Conservation (phyloP, 441 rosid species). For the Erysimum pusillum region DNA sequence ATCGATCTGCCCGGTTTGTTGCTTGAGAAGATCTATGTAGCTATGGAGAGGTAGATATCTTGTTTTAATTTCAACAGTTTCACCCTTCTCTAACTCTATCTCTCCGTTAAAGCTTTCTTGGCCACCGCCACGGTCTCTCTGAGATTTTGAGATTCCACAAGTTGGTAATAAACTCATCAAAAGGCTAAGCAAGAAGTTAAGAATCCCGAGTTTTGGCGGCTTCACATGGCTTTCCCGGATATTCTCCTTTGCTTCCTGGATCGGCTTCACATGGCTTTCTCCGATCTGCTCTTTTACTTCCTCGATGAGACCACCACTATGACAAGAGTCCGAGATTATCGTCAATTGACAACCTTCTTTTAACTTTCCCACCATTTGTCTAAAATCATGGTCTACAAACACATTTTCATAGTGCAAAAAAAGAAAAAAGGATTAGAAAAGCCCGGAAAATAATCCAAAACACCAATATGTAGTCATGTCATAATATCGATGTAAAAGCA, state of each 20-base stretch:
- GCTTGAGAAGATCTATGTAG: slow-evolving; percentile 71
- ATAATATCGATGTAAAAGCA: not conserved
- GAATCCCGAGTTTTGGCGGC: slow-evolving; percentile 40
- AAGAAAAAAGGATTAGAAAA: too few relatives aligned
- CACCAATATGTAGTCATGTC: not conserved
- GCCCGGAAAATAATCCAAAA: not conserved
- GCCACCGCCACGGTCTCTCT: not conserved
- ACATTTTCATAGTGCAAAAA: too few relatives aligned
- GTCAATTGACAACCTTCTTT: slow-evolving; percentile 68
- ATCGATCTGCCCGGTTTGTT: slow-evolving; percentile 82
- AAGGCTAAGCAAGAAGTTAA: slow-evolving; percentile 48
- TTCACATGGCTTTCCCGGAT: slow-evolving; percentile 72
- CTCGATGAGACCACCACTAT: slow-evolving; percentile 91
- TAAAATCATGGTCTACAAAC: slow-evolving; percentile 75
- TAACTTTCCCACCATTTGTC: slow-evolving; percentile 68
- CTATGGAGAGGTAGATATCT: slow-evolving; percentile 75
- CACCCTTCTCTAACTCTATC: slow-evolving; percentile 37
- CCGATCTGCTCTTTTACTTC: slow-evolving; percentile 90
- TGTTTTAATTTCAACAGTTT: slow-evolving; percentile 49
- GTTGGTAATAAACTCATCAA: slow-evolving; percentile 29
- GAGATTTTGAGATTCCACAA: slow-evolving; percentile 32
- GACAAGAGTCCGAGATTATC: slow-evolving; percentile 85
- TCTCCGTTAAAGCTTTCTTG: not conserved
- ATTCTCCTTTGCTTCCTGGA: slow-evolving; percentile 82
- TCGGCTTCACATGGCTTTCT: slow-evolving; percentile 58